Evolutionary conservation across 2,329 filamentous ascomycete genomes (phyloP), one percentile per base, ranked within the genome.

Genomic region (Fusarium sp.): DNA sequence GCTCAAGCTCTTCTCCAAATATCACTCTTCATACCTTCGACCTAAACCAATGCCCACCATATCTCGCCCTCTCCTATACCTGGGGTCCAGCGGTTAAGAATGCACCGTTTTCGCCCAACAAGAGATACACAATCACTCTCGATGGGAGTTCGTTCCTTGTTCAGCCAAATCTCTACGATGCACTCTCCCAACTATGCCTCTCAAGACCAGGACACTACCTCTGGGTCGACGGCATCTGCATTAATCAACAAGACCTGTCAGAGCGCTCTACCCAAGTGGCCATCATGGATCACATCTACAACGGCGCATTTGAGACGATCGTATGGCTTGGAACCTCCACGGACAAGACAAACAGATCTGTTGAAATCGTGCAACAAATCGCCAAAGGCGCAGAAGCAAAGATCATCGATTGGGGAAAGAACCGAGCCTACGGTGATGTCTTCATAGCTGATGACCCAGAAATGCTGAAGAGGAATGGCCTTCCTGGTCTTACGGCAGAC

Each of bases 51-150:
- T 37, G 34, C 18, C 34, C 34, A n/a, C 18, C 34, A n/a, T 37
- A n/a, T 37, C 34, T 37, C 18, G 34, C 34, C 18, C 34, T 37
- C 6, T 37, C 34, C 6, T 37, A 37, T 37, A 37, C 34, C 7
- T 37, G 34, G 34, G 34, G 34, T 12, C 18, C 34, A 0, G 34
- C 34, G 0, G 16, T 37, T 2, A 18, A 18, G 16, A 37, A 37
- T 11, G 3, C 32, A 18, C 1, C 16, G 1, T 34, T 18, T 3
- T 3, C 32, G 2, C 4, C 2, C 5, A 37, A 18, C 9, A 18
- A 3, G 1, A 10, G 16, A 37, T n/a, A 2, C 6, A 37, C 34
- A 12, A 37, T 37, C 0, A 37, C 6, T 0, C 34, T 37, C 18
- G 34, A n/a, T 37, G 34, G 34, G 3, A n/a, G 4, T 3, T 10